Base-by-base conservation (phyloP, 306 rosid species). In the Senna tora region DNA sequence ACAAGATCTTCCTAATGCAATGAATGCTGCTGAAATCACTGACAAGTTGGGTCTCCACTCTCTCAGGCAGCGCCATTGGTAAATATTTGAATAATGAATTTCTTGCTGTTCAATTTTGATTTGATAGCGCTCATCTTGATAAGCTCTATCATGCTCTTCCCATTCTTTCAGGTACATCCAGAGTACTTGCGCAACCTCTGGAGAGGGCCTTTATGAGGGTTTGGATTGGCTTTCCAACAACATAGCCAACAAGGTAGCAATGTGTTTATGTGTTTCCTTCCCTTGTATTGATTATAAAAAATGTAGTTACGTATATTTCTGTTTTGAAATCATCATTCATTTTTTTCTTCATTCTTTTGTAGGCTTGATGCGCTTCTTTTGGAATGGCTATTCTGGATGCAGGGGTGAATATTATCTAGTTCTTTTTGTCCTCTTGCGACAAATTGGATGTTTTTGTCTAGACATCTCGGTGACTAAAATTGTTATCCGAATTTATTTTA, bases 151-250 rank as follows among this genome's bases (percentile, higher is more conserved):
- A n/a, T 69, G 22, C n/a, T 38, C 15, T 8, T 51, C 12, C 19
- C 57, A 12, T 38, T 46, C 77, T 61, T 78, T 28, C 89, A 90
- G 96, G 96, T 90, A 90, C 85, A 90, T 90, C 79, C 96, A 90
- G 85, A 90, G 96, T 84, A 90, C 96, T 62, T 90, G 96, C 73
- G 96, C 96, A 14, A 90, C 96, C 11, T 90, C 96, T 41, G 96
- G 96, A 36, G 96, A 90, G 82, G 96, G 96, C 53, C 90, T 90
- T 65, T 90, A 90, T 10, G 96, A 90, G 78, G 96, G 93, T 14
- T 80, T 90, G 74, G 96, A 90, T n/a, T 90, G 96, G 96, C 93
- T 90, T 78, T 90, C 96, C 81, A 90, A 84, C 91, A 90, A 90
- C 84, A 90, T 90, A 76, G 96, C 91, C 63, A 90, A 87, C 86